Evolutionary conservation across 78 protist genomes (phyloP).

Genomic region (slime mould (Dictyostelium discoideum)): DNA sequence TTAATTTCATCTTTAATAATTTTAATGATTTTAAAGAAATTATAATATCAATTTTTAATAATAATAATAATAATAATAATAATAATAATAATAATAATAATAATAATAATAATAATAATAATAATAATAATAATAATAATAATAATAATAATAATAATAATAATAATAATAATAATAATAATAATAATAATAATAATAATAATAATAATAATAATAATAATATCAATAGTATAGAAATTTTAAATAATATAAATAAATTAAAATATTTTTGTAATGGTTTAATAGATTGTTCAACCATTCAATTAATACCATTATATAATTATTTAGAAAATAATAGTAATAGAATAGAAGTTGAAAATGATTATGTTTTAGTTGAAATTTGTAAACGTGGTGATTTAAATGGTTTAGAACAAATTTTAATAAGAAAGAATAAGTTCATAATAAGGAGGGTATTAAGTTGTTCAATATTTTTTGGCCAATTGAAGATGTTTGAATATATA

Average conservation of each 20-base stretch:
- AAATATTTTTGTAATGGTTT: background rate
- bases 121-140: background rate
- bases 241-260: background rate
- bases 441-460: background rate
- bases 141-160: background rate
- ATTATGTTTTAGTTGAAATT: background rate
- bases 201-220: background rate
- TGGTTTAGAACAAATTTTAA: background rate
- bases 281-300: background rate
- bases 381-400: background rate
- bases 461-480: background rate
- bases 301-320: background rate
- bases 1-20: background rate
- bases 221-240: background rate
- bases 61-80: too few relatives aligned
- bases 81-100: too few relatives aligned
- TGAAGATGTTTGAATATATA: background rate
- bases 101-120: background rate
- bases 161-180: background rate
- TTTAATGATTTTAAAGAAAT: background rate
- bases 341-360: background rate
- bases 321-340: background rate
- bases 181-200: background rate
- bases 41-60: background rate
- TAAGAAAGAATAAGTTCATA: background rate